Conservation (phyloP, 495 filamentous ascomycete species). For the Podospora pseudoanserina region DNA sequence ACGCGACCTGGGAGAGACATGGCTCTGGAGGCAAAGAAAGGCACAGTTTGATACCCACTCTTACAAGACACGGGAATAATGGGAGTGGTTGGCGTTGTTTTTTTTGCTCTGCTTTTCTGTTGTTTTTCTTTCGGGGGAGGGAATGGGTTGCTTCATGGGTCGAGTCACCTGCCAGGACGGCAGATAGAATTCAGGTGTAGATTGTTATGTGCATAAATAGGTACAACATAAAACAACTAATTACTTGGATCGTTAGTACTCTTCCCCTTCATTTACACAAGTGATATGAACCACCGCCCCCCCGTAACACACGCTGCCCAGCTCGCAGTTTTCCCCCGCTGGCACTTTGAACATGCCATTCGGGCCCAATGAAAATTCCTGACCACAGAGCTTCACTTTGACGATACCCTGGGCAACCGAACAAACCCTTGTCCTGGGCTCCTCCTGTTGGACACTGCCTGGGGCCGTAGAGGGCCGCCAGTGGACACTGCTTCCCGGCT, state of each 20-base stretch:
- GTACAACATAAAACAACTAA: neutral
- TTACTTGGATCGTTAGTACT: neutral
- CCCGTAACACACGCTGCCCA: constrained; percentile 11
- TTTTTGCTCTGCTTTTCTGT: neutral
- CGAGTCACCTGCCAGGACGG: no score
- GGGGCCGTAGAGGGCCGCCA: constrained; percentile 2
- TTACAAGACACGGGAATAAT: neutral
- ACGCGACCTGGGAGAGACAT: neutral
- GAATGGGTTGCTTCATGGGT: no score
- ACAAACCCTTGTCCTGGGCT: constrained; percentile 9
- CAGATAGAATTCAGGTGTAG: no score
- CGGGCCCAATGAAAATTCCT: constrained; percentile 17
- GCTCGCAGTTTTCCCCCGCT: constrained; percentile 1
- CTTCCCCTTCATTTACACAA: neutral
- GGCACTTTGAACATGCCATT: constrained; percentile 23
- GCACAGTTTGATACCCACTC: neutral
- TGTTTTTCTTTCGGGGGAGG: neutral
- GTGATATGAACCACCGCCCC: constrained; percentile 18
- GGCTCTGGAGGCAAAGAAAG: neutral
- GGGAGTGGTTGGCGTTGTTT: neutral
- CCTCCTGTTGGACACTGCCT: neutral
- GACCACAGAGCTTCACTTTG: constrained; percentile 10
- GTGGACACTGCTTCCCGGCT: constrained; percentile 2
- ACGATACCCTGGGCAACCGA: constrained; percentile 19
- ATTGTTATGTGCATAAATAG: neutral